phyloP scores from a whole-genome alignment of 495 filamentous ascomycete species.

The Talaromyces nanjingensis region DNA sequence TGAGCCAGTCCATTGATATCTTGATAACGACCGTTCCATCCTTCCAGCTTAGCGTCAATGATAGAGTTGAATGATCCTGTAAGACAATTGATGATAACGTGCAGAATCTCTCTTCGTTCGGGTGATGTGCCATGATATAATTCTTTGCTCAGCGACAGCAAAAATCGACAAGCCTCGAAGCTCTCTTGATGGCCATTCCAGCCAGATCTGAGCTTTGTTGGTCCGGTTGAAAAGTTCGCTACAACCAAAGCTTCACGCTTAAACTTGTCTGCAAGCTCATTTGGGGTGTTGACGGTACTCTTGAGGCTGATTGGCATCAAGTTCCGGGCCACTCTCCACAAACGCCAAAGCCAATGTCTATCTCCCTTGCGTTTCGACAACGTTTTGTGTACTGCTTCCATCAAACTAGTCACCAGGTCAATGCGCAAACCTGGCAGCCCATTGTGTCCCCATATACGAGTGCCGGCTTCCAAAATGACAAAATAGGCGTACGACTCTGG shows the following conservation, averaged over 20 bases:
- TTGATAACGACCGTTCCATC: neutral
- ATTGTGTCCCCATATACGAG: conserved; percentile 15
- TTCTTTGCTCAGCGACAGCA: neutral
- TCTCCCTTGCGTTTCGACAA: conserved; percentile 28
- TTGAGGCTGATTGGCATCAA: conserved; percentile 24
- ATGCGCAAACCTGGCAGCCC: conserved; percentile 7
- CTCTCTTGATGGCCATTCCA: conserved; percentile 23
- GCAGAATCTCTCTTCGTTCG: neutral
- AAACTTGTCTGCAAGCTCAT: conserved; percentile 3
- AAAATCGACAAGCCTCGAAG: conserved; percentile 36
- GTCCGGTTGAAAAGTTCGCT: conserved; percentile 11
- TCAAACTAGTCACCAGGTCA: conserved; percentile 7
- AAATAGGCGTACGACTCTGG: conserved; percentile 31
- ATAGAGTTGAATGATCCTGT: neutral
- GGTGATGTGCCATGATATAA: neutral
- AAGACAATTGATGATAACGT: neutral
- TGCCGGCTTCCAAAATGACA: conserved; percentile 31
- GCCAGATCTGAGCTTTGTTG: conserved; percentile 14
- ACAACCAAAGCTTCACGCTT: neutral
- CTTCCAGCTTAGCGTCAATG: neutral
- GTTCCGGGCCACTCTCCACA: conserved; percentile 36
- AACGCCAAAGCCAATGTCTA: conserved; percentile 41
- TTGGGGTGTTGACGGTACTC: neutral
- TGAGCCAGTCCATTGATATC: neutral
- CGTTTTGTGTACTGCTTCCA: conserved; percentile 22